Base-by-base conservation (phyloP, 768 basidiomycete species). In the Hirschioporus abietinus region DNA sequence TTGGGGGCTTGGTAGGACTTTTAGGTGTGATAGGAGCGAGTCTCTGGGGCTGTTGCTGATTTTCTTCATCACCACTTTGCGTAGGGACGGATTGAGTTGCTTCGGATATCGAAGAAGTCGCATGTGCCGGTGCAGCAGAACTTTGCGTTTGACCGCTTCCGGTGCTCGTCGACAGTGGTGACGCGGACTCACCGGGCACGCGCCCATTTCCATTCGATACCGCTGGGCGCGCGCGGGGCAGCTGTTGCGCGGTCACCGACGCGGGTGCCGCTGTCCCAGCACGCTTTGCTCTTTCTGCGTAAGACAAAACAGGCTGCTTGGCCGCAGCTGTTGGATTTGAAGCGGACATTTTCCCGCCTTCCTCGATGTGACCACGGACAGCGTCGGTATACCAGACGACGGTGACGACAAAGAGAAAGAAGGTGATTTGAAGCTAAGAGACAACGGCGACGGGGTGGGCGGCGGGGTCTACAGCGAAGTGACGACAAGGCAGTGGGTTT, bases 271-370 rank as follows among this genome's bases (percentile, higher is more conserved):
- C 63, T 66, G 52, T 75, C 68, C 70, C 71, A 1, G 82, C 82
- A 71, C 80, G 83, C 76, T 80, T 83, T 67, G 82, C 84, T 60
- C 80, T 81, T 63, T 86, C 80, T 42, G 84, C 85, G 69, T 89
- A 89, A 30, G 88, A 88, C 63, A 86, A 80, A 66, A 80, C 74
- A 69, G 78, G 78, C 58, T 74, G 75, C 64, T 76, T 76, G 66
- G 74, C 70, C 52, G 74, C 42, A 35, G 73, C 66, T 62, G 75
- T 68, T 34, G 74, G 66, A 58, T 70, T 68, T 52, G 75, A 68
- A 36, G 77, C 60, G 25, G 60, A 61, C 60, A 34, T 25, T 25
- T 52, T 52, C 42, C 42, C 42, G 42, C 42, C 42, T 52, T 25
- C 60, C 60, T 25, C 60, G 30, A 25, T 25, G 60, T 61, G 60